Evolutionary conservation across 2,329 filamentous ascomycete species (phyloP).

Genomic region (Monosporascus sp.): DNA sequence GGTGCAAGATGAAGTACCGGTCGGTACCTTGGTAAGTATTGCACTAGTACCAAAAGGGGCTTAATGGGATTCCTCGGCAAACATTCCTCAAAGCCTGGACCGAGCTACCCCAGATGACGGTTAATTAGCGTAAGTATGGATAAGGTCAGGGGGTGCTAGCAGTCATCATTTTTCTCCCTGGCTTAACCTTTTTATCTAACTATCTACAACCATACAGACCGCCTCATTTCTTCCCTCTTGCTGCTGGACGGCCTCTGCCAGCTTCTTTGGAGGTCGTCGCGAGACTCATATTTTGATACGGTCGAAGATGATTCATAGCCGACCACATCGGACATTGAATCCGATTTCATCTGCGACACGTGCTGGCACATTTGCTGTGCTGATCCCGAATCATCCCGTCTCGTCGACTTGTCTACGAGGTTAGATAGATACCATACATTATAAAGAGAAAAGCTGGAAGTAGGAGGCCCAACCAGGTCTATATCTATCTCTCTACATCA

Average conservation of each 20-base stretch:
- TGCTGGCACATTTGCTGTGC: conserved; percentile 17
- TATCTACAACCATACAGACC: background rate
- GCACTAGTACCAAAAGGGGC: background rate
- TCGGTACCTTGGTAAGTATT: no score
- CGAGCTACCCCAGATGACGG: background rate
- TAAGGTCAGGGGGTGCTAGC: background rate
- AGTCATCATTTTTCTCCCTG: background rate
- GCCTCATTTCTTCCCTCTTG: background rate
- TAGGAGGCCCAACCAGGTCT: no score
- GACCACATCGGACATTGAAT: conserved; percentile 6
- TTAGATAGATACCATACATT: background rate
- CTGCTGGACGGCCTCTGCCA: background rate
- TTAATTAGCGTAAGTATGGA: background rate
- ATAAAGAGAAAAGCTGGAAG: no score
- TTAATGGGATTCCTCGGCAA: background rate
- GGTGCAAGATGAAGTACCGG: no score
- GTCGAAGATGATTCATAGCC: conserved; percentile 24
- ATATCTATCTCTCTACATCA: conserved; percentile 12
- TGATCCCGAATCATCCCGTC: conserved; percentile 13
- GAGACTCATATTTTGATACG: background rate
- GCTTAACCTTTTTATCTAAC: background rate
- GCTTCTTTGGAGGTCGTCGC: background rate
- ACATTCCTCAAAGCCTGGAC: background rate
- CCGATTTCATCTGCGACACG: background rate
- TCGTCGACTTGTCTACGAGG: conserved; percentile 7